Evolutionary conservation across 2,329 filamentous ascomycete species (phyloP).

Genomic region (Sporothrix curviconia): DNA sequence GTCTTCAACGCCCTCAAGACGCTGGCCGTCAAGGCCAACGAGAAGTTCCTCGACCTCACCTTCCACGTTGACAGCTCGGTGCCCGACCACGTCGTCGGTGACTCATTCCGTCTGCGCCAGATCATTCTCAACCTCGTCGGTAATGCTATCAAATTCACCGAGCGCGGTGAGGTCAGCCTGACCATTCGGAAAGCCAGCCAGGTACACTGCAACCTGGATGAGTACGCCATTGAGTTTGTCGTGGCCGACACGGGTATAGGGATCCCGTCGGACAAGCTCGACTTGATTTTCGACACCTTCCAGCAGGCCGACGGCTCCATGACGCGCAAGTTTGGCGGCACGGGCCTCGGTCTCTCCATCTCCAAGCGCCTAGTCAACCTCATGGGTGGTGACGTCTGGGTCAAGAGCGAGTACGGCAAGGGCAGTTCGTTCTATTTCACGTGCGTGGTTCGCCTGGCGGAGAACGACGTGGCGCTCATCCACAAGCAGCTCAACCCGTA

Average conservation of each 20-base stretch:
- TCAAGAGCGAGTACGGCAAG: conserved; percentile 83
- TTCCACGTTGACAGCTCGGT: conserved; percentile 92
- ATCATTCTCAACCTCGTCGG: conserved; percentile 96
- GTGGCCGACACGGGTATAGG: conserved; percentile 96
- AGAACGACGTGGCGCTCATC: conserved; percentile 70
- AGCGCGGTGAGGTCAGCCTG: conserved; percentile 90
- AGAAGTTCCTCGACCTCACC: conserved; percentile 86
- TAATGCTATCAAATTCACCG: conserved; percentile 98
- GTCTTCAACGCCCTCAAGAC: conserved; percentile 98
- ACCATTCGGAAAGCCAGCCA: conserved; percentile 70
- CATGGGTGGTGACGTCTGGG: conserved; percentile 96
- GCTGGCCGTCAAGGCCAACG: conserved; percentile 92
- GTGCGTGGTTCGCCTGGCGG: conserved; percentile 78
- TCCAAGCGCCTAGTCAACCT: conserved; percentile 91
- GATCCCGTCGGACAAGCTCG: conserved; percentile 89
- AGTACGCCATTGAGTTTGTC: conserved; percentile 92
- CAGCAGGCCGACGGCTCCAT: conserved; percentile 97
- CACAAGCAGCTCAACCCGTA: conserved; percentile 84
- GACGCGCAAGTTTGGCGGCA: conserved; percentile 91
- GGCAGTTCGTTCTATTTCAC: conserved; percentile 97
- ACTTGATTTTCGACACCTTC: conserved; percentile 98
- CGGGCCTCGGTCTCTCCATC: conserved; percentile 87
- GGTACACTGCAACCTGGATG: conserved; percentile 40
- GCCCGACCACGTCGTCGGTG: conserved; percentile 90
- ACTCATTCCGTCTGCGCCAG: conserved; percentile 91